Evolutionary conservation across 2,329 filamentous ascomycete genomes (phyloP).

Genomic region (Eutypa lata): DNA sequence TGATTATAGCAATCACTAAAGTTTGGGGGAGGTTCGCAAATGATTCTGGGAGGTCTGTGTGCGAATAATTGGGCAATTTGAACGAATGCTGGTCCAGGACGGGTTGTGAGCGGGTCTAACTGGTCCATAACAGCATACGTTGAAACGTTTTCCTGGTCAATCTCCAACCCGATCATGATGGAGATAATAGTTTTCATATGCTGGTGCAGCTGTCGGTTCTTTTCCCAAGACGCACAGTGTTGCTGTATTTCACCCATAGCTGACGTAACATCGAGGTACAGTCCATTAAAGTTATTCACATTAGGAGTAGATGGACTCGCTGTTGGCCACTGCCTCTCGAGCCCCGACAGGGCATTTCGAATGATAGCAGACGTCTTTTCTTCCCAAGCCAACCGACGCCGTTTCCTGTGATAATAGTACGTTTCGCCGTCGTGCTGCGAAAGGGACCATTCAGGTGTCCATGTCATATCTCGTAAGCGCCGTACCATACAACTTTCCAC

Average conservation of each 20-base stretch:
- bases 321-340: conserved; percentile 1
- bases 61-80: background rate
- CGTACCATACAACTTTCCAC: background rate
- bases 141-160: background rate
- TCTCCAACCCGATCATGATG: background rate
- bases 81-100: background rate
- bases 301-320: background rate
- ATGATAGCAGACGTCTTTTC: background rate
- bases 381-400: background rate
- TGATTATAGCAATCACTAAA: background rate
- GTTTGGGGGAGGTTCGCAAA: background rate
- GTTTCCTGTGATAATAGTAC: background rate
- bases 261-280: background rate
- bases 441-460: background rate
- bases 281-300: background rate
- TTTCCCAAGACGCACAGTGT: background rate
- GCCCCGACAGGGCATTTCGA: background rate
- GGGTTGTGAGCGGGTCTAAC: background rate
- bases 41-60: background rate
- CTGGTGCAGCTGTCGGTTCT: background rate
- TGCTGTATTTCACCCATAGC: background rate
- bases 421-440: background rate
- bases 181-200: background rate
- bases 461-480: background rate
- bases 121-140: background rate